A percentile compares a stretch with the other conserved stretches of the same genome.
phyloP scores from a whole-genome alignment of 441 rosid species.

The Pelargonium australe region DNA sequence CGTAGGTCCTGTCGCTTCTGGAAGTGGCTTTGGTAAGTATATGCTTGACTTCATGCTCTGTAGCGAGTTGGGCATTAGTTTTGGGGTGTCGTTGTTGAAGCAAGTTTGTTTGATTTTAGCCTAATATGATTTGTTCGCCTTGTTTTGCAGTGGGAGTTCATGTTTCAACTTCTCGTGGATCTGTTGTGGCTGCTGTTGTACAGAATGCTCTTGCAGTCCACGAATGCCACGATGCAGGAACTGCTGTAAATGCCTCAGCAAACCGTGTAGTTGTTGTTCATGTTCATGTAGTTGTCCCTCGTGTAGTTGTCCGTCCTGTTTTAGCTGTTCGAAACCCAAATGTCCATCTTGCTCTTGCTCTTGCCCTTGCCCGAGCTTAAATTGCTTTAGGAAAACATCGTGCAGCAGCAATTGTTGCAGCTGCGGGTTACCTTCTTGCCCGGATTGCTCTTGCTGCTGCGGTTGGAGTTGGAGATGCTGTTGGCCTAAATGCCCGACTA shows the following conservation, averaged over 20 bases:
- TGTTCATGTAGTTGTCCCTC: not conserved
- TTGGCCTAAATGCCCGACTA: conserved; percentile 33
- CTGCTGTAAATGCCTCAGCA: conserved; percentile 15
- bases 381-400: conserved; percentile 32
- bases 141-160: conserved; percentile 44
- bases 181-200: conserved; percentile 57
- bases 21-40: conserved; percentile 80
- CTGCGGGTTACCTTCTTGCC: conserved; percentile 34
- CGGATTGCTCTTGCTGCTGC: conserved; percentile 16
- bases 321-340: conserved; percentile 20
- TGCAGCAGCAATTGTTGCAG: conserved; percentile 24
- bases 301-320: conserved; percentile 25
- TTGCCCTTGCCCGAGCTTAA: conserved; percentile 35
- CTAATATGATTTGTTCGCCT: too few relatives aligned
- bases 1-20: conserved; percentile 52
- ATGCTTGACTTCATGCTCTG: too few relatives aligned
- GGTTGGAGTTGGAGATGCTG: conserved; percentile 29
- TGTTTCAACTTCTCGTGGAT: conserved; percentile 55
- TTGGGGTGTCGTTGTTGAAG: not conserved
- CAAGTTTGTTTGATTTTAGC: not conserved
- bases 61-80: too few relatives aligned
- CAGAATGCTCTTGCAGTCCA: not conserved
- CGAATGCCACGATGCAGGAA: too few relatives aligned
- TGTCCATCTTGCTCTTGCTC: conserved; percentile 31
- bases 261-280: conserved; percentile 7